Evolutionary conservation across 495 filamentous ascomycete genomes (phyloP), one percentile per base, ranked within the genome.

Genomic region (Lasiosphaeria miniovina): DNA sequence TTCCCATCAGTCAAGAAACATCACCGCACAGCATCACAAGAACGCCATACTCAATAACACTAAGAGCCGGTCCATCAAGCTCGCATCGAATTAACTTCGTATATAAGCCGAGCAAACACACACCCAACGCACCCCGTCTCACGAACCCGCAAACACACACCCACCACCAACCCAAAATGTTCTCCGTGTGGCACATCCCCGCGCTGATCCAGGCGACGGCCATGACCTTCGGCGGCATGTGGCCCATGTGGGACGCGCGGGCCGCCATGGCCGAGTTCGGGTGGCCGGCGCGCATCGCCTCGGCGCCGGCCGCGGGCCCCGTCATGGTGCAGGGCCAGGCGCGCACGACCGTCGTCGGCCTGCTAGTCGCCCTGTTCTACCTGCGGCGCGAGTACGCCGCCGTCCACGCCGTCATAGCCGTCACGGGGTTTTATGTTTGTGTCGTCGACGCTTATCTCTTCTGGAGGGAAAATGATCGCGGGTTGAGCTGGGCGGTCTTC

Each of bases 191-290:
- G 31, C 68, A 74, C 63, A 57, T 74, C 48, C 71, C 71, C 10
- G 62, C 66, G 32, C 68, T 73, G 41, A 55, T 73, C 53, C 54
- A 62, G 5, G 70, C 68, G 12, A 49, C 61, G 3, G 61, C 65
- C 8, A 69, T 61, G 48, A 67, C 69, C 7, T 73, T 73, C 52
- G 70, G 71, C 54, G 70, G 71, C 6, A 49, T 73, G 24, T 66
- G 68, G 57, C 63, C 67, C 3, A 33, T 74, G 45, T 62, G 71
- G 52, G 54, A 71, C 52, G 59, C 72, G 15, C 58, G 61, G 45
- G 59, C 49, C 15, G 54, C 69, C 61, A 68, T 75, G 57, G 62
- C 63, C 33, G 70, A 70, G 50, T 72, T 74, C 57, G 72, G 69
- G 54, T 62, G 74, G 14, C 72, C 73, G 2, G 49, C 57, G 2